A percentile compares a stretch with the other conserved stretches of the same genome.
Evolutionary conservation across 208 protist species (phyloP).

Genomic region (Histomonas meleagridis): DNA sequence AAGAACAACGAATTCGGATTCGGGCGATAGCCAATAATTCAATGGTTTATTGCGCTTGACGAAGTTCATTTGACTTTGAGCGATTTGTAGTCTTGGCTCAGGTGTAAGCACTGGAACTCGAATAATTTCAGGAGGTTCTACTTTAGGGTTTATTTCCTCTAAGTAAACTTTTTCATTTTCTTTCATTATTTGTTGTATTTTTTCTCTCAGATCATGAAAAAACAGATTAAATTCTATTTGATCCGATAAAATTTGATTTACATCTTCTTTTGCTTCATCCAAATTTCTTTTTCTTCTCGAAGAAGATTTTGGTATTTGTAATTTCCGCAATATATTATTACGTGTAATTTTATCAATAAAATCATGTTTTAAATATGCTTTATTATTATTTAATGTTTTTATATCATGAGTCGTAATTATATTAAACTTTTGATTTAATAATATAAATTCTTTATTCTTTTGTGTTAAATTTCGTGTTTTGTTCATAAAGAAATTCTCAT

Average conservation of each 20-base stretch:
- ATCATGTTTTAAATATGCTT: background rate
- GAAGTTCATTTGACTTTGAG: background rate
- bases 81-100: background rate
- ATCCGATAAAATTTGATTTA: too few relatives aligned
- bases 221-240: too few relatives aligned
- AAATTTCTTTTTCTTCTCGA: too few relatives aligned
- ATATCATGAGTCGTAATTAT: background rate
- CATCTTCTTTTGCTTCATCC: too few relatives aligned
- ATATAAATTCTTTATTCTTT: too few relatives aligned
- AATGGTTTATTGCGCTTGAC: background rate
- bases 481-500: background rate
- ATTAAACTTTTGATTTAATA: background rate
- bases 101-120: background rate
- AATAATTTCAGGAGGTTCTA: background rate
- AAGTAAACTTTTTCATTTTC: background rate
- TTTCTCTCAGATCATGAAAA: too few relatives aligned
- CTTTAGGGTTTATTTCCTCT: background rate
- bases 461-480: background rate
- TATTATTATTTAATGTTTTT: background rate
- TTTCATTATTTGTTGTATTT: background rate
- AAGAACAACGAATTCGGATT: background rate
- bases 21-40: background rate
- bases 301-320: constrained; percentile 19
- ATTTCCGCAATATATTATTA: background rate
- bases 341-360: background rate